A percentile compares a stretch with the other conserved stretches of the same genome.
phyloP scores from a whole-genome alignment of 2,329 filamentous ascomycete genomes.

The Diaporthe nobilis region DNA sequence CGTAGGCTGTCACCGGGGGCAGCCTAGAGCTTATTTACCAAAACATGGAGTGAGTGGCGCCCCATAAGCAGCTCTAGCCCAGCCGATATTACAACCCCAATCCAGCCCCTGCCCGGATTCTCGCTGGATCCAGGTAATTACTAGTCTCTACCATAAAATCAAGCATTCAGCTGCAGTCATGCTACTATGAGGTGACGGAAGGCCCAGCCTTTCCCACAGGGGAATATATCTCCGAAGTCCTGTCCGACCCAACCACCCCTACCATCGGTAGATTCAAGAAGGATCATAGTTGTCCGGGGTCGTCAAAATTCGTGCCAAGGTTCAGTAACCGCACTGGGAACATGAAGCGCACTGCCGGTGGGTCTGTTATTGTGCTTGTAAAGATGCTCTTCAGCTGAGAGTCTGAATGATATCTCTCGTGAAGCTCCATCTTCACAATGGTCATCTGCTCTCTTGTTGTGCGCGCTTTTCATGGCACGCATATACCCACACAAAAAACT shows the following conservation, averaged over 20 bases:
- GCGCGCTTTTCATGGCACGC: not conserved
- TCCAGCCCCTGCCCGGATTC: not conserved
- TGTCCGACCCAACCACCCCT: conserved; percentile 8
- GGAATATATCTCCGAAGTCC: conserved; percentile 3
- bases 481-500: not conserved
- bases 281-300: conserved; percentile 10
- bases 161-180: conserved; percentile 21
- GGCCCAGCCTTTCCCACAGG: conserved; percentile 11
- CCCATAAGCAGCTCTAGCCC: conserved; percentile 2
- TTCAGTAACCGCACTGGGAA: conserved; percentile 15
- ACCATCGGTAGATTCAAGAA: not conserved
- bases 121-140: not conserved
- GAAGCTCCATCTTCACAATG: not conserved
- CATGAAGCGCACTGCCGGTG: not conserved
- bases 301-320: conserved; percentile 1
- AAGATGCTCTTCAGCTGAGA: not conserved
- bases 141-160: conserved; percentile 12
- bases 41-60: not conserved
- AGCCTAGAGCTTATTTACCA: not conserved
- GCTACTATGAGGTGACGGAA: not conserved
- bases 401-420: too few relatives aligned
- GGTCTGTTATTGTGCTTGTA: not conserved
- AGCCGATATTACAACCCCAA: not conserved
- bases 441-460: not conserved
- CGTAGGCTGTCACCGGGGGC: not conserved